A percentile compares a stretch with the other conserved stretches of the same genome.
Evolutionary conservation across 2,329 filamentous ascomycete genomes (phyloP).

Genomic region (Aspergillus luchuensis): DNA sequence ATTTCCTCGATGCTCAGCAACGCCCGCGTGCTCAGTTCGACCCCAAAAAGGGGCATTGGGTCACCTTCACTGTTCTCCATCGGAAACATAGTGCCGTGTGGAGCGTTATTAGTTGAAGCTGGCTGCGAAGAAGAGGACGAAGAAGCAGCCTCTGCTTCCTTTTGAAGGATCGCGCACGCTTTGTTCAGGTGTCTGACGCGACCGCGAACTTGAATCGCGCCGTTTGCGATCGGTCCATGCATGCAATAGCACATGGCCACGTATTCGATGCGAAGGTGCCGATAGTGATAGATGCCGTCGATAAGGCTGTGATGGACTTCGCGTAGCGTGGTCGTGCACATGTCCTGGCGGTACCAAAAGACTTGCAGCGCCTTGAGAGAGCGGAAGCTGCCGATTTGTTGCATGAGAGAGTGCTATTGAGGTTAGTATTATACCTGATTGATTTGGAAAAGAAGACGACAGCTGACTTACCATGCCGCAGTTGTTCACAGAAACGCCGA

Average conservation of each 20-base stretch:
- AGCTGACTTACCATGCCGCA: not conserved
- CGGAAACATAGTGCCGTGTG: not conserved
- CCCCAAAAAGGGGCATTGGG: not conserved
- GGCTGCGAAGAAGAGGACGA: not conserved
- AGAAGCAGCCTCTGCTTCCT: no score
- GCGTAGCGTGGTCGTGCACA: conserved; percentile 1
- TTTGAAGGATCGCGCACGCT: not conserved
- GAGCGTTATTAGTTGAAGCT: not conserved
- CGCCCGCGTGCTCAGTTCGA: not conserved
- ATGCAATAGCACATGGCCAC: conserved; percentile 24
- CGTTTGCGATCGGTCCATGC: conserved; percentile 10
- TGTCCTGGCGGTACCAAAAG: conserved; percentile 20
- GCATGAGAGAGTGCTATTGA: not conserved
- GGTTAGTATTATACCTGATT: not conserved
- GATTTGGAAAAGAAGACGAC: not conserved
- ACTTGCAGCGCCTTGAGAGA: conserved; percentile 28
- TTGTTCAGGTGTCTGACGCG: not conserved
- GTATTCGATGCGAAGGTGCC: conserved; percentile 23
- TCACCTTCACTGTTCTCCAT: not conserved
- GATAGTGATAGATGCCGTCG: conserved; percentile 24
- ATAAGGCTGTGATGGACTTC: conserved; percentile 15
- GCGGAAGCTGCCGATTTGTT: conserved; percentile 19
- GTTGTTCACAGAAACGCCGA: not conserved
- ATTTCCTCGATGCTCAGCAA: conserved; percentile 14
- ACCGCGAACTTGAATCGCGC: not conserved